Percentiles rank a stretch among this genome's conserved stretches.
These are phyloP conservation scores for Aspergillus tanneri DNA, from an alignment of 2,329 filamentous ascomycete species.

Conservation along the genomic window DNA sequence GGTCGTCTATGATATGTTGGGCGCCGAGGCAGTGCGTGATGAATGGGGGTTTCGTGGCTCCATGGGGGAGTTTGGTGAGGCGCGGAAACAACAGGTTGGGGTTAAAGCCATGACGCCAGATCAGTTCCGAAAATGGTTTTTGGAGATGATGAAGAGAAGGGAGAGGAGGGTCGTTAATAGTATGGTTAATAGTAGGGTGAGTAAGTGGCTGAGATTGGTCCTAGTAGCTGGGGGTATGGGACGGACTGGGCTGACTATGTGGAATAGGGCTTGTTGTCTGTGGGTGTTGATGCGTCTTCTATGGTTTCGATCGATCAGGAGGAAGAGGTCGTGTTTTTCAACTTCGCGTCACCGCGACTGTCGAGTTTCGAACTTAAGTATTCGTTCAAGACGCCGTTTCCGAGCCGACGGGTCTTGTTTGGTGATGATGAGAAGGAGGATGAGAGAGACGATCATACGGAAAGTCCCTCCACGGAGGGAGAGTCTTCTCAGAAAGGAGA, in stretches of 20 bases:
- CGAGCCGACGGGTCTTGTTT: conserved; percentile 23
- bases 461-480: conserved; percentile 17
- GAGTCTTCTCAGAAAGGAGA: not conserved
- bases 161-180: conserved; percentile 39
- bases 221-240: not conserved
- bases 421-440: conserved; percentile 21
- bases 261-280: conserved; percentile 30
- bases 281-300: conserved; percentile 38
- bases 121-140: conserved; percentile 44
- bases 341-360: conserved; percentile 27
- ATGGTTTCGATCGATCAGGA: conserved; percentile 33
- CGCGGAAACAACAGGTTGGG: conserved; percentile 33
- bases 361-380: conserved; percentile 33
- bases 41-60: conserved; percentile 38
- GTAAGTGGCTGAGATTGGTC: conserved; percentile 16
- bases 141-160: conserved; percentile 41
- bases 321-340: conserved; percentile 29
- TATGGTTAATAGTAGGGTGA: conserved; percentile 39
- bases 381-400: conserved; percentile 37
- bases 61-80: conserved; percentile 34
- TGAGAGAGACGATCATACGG: conserved; percentile 13
- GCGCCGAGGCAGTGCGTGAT: conserved; percentile 39
- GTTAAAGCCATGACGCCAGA: conserved; percentile 38
- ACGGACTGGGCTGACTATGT: conserved; percentile 11
- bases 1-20: conserved; percentile 45